A percentile compares a stretch with the other conserved stretches of the same genome.
Conservation (phyloP, 352 stramenopile species). For the Pelagophyceae sp. region DNA sequence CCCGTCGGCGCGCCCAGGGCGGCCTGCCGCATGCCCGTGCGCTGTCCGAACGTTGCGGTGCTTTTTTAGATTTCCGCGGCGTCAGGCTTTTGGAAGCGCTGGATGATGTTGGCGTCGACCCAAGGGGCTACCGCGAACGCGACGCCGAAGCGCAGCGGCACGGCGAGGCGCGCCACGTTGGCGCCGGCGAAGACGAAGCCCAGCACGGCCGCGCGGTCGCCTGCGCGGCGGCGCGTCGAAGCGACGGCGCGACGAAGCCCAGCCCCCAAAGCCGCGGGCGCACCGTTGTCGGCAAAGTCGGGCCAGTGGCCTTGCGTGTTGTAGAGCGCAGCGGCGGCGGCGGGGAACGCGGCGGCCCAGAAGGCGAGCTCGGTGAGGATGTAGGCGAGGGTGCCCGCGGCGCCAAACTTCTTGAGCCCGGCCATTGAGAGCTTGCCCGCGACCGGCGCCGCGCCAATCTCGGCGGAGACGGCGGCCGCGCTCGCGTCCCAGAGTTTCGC, state of each 20-base stretch:
- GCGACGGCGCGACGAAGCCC: no score
- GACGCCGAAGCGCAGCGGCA: conserved; percentile 50
- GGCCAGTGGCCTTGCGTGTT: conserved; percentile 53
- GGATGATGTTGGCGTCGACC: conserved; percentile 56
- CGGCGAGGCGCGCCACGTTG: conserved; percentile 51
- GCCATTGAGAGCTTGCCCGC: neutral
- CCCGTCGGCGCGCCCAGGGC: no score
- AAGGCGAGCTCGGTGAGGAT: conserved; percentile 59
- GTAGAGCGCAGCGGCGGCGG: conserved; percentile 46
- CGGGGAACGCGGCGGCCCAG: conserved; percentile 54
- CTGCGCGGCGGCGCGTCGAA: no score
- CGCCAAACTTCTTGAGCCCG: conserved; percentile 57
- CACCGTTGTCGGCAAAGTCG: conserved; percentile 43
- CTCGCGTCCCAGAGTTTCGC: conserved; percentile 2
- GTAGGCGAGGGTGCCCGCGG: conserved; percentile 50
- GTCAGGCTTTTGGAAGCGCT: no score
- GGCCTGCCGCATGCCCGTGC: no score
- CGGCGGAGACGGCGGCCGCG: neutral
- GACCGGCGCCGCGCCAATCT: neutral
- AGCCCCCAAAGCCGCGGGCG: no score
- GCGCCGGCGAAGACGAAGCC: conserved; percentile 55
- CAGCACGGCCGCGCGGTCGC: conserved; percentile 47
- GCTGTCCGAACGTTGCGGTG: no score
- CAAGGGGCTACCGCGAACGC: conserved; percentile 51
- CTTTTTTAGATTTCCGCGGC: no score